Evolutionary conservation across 2,329 filamentous ascomycete genomes (phyloP).

Genomic region (Phaeosphaeria sp.): DNA sequence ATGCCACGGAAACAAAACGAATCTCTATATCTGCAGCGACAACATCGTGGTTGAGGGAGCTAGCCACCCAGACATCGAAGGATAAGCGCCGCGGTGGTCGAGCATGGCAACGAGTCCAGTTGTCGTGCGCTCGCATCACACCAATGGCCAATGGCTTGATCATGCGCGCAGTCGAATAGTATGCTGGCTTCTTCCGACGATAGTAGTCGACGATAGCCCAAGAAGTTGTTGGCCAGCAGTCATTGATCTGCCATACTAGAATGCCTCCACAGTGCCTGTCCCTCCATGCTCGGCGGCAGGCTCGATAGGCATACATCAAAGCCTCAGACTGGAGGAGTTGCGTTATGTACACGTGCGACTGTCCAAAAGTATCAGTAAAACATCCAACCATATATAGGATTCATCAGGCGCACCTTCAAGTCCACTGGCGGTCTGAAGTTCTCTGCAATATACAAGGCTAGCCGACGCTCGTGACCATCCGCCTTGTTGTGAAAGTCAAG

Average conservation of each 20-base stretch:
- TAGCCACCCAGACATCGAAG: conserved; percentile 26
- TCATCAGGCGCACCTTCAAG: conserved; percentile 54
- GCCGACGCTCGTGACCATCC: conserved; percentile 81
- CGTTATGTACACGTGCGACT: conserved; percentile 54
- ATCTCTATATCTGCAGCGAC: no score
- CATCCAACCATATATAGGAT: no score
- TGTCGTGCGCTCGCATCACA: conserved; percentile 58
- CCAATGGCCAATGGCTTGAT: conserved; percentile 62
- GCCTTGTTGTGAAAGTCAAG: conserved; percentile 98
- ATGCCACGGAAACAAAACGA: no score
- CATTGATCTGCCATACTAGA: conserved; percentile 84
- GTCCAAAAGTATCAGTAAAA: no score
- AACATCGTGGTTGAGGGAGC: neutral
- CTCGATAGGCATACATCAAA: conserved; percentile 65
- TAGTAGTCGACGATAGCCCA: conserved; percentile 82
- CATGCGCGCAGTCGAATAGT: conserved; percentile 70
- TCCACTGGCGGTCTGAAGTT: conserved; percentile 72
- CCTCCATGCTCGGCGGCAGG: conserved; percentile 78
- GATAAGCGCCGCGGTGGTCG: conserved; percentile 37
- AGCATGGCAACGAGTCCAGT: conserved; percentile 49
- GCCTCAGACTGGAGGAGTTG: conserved; percentile 68
- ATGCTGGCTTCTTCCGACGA: conserved; percentile 77
- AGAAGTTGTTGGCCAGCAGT: conserved; percentile 84
- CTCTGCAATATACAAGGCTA: conserved; percentile 87
- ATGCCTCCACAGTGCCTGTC: conserved; percentile 74